Evolutionary conservation across 768 basidiomycete species (phyloP).

Genomic region (Krasilnikovozyma curviuscula): DNA sequence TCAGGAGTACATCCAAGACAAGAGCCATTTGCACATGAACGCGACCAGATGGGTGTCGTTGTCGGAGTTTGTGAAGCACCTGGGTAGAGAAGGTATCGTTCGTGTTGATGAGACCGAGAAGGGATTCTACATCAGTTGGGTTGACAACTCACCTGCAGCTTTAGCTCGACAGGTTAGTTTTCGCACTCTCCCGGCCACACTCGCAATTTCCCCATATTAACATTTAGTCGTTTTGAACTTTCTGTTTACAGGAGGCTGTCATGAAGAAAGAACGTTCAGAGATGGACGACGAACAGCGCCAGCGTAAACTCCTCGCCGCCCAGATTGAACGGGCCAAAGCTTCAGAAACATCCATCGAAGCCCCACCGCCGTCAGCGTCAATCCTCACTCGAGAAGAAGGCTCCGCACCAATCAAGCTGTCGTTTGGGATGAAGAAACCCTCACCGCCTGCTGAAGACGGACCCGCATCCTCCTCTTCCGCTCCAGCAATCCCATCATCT

Average conservation of each 20-base stretch:
- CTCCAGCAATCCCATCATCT: slow-evolving; percentile 11
- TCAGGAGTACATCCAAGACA: slow-evolving; percentile 92
- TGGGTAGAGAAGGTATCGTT: slow-evolving; percentile 56
- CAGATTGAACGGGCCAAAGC: slow-evolving; percentile 72
- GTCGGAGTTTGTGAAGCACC: slow-evolving; percentile 80
- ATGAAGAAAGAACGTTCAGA: slow-evolving; percentile 77
- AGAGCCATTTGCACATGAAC: slow-evolving; percentile 93
- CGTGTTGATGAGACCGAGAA: slow-evolving; percentile 97
- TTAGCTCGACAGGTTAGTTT: slow-evolving; percentile 60
- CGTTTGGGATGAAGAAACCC: slow-evolving; percentile 15
- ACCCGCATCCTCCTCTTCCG: slow-evolving; percentile 21
- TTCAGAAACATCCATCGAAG: slow-evolving; percentile 20
- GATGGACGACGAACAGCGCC: slow-evolving; percentile 83
- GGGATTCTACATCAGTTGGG: slow-evolving; percentile 94
- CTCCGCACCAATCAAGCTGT: slow-evolving; percentile 13
- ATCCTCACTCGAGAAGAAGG: slow-evolving; percentile 11
- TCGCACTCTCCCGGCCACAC: not conserved
- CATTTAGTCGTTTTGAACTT: not conserved
- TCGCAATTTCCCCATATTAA: not conserved
- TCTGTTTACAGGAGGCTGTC: slow-evolving; percentile 18
- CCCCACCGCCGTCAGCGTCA: slow-evolving; percentile 15
- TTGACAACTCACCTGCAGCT: slow-evolving; percentile 87
- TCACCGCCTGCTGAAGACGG: slow-evolving; percentile 18
- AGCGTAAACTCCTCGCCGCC: slow-evolving; percentile 68
- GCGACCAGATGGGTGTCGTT: slow-evolving; percentile 83